Evolutionary conservation across 192 early-diverging fungal genomes (phyloP).

Genomic region (Physocladia obscura): DNA sequence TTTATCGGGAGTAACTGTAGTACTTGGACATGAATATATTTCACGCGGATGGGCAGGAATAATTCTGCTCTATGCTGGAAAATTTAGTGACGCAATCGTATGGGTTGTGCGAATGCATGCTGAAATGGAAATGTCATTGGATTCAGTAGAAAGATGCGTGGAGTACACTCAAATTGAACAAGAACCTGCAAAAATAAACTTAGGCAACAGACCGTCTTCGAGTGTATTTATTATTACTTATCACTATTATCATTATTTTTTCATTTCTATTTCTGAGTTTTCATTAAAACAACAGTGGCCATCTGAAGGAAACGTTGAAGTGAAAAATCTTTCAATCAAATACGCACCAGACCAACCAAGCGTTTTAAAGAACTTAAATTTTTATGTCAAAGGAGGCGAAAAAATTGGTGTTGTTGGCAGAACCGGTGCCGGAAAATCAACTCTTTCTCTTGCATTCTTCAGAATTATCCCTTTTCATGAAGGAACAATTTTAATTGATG

Average conservation of each 20-base stretch:
- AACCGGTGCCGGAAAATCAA: constrained; percentile 78
- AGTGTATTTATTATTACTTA: neutral
- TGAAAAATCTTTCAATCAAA: constrained; percentile 33
- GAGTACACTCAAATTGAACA: constrained; percentile 80
- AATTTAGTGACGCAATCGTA: constrained; percentile 36
- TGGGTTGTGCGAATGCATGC: constrained; percentile 76
- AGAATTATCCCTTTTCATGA: constrained; percentile 58
- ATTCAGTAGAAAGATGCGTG: constrained; percentile 74
- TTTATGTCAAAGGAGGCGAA: constrained; percentile 36
- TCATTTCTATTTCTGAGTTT: too few species aligned
- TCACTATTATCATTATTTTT: too few species aligned
- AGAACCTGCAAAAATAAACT: constrained; percentile 67
- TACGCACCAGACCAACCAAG: constrained; percentile 45
- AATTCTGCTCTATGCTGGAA: constrained; percentile 18
- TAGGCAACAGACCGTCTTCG: constrained; percentile 31
- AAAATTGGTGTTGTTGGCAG: constrained; percentile 52
- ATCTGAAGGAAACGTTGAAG: constrained; percentile 25
- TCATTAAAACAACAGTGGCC: constrained; percentile 39
- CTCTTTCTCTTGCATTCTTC: constrained; percentile 67
- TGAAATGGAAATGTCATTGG: constrained; percentile 83
- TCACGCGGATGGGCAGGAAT: constrained; percentile 65
- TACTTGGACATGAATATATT: constrained; percentile 61
- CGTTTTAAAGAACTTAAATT: constrained; percentile 34
- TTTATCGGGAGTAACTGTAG: constrained; percentile 65
- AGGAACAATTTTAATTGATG: constrained; percentile 70